Percentiles rank a stretch among this genome's conserved stretches.
These are phyloP conservation scores for Lachnum nothofagi DNA, from an alignment of 2,329 filamentous ascomycete species.

Conservation along the genomic window DNA sequence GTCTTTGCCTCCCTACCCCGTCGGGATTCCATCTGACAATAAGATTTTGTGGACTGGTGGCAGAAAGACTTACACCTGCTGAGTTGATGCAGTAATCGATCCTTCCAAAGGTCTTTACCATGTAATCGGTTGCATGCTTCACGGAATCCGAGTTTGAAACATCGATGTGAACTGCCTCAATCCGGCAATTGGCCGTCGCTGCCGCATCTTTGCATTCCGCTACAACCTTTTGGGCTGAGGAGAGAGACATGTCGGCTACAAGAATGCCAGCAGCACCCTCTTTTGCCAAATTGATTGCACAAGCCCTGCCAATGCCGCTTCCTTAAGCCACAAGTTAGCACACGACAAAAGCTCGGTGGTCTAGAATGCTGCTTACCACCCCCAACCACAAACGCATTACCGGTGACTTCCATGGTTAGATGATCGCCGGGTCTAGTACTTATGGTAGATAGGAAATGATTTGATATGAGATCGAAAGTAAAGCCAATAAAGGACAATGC, in stretches of 20 bases:
- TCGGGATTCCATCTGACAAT: no score
- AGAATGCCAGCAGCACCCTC: constrained; percentile 1
- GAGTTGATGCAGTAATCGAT: constrained; percentile 14
- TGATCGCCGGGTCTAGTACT: no score
- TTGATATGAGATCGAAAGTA: no score
- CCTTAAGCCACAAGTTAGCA: constrained; percentile 1
- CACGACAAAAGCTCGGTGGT: background rate
- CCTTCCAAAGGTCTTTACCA: constrained; percentile 1
- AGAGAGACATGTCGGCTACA: constrained; percentile 9
- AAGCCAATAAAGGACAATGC: no score
- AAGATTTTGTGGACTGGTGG: no score
- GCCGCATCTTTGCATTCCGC: constrained; percentile 1
- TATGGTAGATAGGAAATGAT: no score
- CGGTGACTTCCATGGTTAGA: background rate
- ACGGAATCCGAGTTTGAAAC: constrained; percentile 3
- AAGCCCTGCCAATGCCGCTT: constrained; percentile 10
- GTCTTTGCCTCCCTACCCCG: no score
- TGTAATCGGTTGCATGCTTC: background rate
- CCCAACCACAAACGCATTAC: background rate
- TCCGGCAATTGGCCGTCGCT: constrained; percentile 1
- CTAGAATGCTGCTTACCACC: background rate
- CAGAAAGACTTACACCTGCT: constrained; percentile 7
- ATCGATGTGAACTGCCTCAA: constrained; percentile 1
- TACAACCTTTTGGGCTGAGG: background rate
- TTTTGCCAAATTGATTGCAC: constrained; percentile 7